phyloP scores from a whole-genome alignment of 495 filamentous ascomycete species.

The Daldinia decipiens region DNA sequence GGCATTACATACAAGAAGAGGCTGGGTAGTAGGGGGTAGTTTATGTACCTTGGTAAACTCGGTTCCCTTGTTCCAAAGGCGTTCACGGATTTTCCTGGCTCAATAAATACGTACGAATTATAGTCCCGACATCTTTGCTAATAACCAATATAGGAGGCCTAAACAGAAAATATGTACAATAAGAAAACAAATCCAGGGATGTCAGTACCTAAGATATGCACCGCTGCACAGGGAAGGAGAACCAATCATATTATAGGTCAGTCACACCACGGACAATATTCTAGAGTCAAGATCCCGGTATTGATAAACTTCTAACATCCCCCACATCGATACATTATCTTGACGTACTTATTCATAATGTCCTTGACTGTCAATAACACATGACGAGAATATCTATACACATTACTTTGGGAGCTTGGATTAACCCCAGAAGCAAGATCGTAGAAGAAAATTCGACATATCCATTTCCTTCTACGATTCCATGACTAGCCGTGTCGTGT shows the following conservation, averaged over 20 bases:
- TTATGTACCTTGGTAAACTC: too few species aligned
- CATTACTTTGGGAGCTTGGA: neutral
- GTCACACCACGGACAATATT: conserved; percentile 29
- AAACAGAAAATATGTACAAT: neutral
- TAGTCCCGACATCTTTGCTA: neutral
- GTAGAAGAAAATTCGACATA: neutral
- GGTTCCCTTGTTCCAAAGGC: too few species aligned
- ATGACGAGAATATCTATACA: neutral
- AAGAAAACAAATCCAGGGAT: conserved; percentile 29
- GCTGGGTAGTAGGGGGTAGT: neutral
- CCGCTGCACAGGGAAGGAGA: neutral
- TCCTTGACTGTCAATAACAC: neutral
- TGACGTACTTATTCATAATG: neutral
- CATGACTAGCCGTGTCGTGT: neutral
- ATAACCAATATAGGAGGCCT: neutral
- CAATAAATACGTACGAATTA: neutral
- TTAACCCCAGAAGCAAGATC: neutral
- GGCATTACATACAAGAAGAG: neutral
- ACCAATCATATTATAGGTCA: conserved; percentile 22
- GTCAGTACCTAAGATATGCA: conserved; percentile 11
- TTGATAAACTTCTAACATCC: conserved; percentile 29
- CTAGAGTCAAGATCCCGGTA: conserved; percentile 26
- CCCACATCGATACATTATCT: conserved; percentile 29
- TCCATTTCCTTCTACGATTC: neutral
- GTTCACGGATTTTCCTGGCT: too few species aligned